Conservation (phyloP, 164 flowering plant species). For the Hamamelis virginiana region DNA sequence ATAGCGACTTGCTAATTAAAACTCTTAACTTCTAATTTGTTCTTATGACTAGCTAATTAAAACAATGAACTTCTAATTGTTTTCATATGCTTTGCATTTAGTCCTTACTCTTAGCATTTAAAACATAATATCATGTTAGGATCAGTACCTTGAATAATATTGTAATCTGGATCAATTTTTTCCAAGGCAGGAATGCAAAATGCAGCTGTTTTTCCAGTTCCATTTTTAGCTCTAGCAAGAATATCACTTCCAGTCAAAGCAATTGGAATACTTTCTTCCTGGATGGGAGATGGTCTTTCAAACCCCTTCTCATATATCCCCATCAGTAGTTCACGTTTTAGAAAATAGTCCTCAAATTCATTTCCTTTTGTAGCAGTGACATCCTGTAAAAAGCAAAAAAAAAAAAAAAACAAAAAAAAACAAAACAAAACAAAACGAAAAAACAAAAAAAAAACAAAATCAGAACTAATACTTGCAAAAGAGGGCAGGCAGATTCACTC, state of each 20-base stretch:
- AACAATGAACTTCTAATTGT: not conserved
- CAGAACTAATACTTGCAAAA: not conserved
- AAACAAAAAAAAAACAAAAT: not conserved
- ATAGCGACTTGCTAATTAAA: not conserved
- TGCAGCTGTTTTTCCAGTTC: constrained; percentile 99
- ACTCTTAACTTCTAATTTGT: not conserved
- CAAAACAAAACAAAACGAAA: too few species aligned
- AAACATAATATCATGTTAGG: not conserved
- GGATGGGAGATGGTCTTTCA: constrained; percentile 98
- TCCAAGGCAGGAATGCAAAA: constrained; percentile 98
- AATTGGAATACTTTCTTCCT: constrained; percentile 99
- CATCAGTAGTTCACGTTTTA: constrained; percentile 95
- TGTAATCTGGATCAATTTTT: constrained; percentile 91
- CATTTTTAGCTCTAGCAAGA: constrained; percentile 98
- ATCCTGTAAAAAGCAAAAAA: constrained; percentile 47
- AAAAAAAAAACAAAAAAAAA: not conserved
- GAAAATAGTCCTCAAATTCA: constrained; percentile 97
- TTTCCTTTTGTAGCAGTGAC: constrained; percentile 99
- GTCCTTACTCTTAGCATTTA: not conserved
- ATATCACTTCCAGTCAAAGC: constrained; percentile 98
- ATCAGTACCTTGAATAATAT: constrained; percentile 87
- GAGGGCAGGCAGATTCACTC: not conserved
- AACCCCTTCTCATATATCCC: constrained; percentile 99
- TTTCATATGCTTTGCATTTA: not conserved
- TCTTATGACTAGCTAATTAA: not conserved